Base-by-base conservation (phyloP, 2,329 filamentous ascomycete genomes). In the Botrytis fragariae region DNA sequence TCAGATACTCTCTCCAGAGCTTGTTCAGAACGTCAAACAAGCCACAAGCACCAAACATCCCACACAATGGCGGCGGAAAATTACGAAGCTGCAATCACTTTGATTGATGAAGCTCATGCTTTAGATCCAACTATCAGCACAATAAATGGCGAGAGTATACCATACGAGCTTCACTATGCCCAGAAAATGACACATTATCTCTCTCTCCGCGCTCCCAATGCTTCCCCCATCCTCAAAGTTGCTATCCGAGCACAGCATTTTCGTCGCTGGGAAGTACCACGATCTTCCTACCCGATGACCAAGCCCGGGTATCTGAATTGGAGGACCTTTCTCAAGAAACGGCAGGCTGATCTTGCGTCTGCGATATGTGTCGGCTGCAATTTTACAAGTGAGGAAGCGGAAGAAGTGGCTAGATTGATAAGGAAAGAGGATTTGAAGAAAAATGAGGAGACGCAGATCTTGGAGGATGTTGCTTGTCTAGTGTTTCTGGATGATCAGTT, bases 401-500 rank as follows among this genome's bases (percentile, higher is more conserved):
- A 85, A 72, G 85, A 90, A 48, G 88, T 95, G 1, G 92, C 87
- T 3, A 86, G 87, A n/a, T 83, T 96, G 81, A 91, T 97, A 71
- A 86, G 92, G 75, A 97, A 97, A 83, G 92, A 96, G 81, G 89
- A 90, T 72, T 83, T 97, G 77, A 87, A 86, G 79, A 83, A 84
- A 71, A 87, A 90, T 73, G 85, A 86, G 74, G 91, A 94, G 81
- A 90, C 91, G 72, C 92, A 95, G 84, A 86, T 89, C 10, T 85
- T 97, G 75, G 94, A 97, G 84, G 94, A 97, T 83, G 92, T 94
- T 63, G 94, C 94, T 4, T 97, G 93, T 80, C 83, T 97, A 72
- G 93, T 97, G 42, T 97, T 97, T 81, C 83, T 97, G 76, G 93
- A 96, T 80, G 93, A 95, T 80, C 92, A 96, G 80, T 92, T 97